Conservation (phyloP, 257 asterid species). For the Galeopsis tetrahit region DNA sequence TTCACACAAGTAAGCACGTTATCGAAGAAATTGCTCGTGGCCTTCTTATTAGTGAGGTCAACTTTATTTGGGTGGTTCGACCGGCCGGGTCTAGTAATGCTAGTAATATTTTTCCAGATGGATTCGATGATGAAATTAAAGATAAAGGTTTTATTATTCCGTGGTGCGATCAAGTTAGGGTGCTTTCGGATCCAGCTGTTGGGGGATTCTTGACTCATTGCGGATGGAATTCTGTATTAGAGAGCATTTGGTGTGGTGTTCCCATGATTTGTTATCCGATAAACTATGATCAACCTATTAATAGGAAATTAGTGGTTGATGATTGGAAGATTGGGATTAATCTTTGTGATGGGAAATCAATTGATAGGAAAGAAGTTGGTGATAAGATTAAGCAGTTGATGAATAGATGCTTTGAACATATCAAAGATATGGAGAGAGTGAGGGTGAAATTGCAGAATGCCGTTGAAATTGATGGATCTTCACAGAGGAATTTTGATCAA, state of each 20-base stretch:
- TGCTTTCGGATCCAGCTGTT: conserved; percentile 38
- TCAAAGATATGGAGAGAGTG: conserved; percentile 17
- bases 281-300: conserved; percentile 31
- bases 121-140: conserved; percentile 25
- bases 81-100: conserved; percentile 38
- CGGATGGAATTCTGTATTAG: conserved; percentile 46
- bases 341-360: conserved; percentile 45
- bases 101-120: conserved; percentile 25
- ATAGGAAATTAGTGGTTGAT: conserved; percentile 52
- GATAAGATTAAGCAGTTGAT: conserved; percentile 29
- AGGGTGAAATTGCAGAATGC: conserved; percentile 20
- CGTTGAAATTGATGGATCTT: conserved; percentile 34
- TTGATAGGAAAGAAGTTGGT: conserved; percentile 36
- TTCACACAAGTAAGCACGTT: conserved; percentile 33
- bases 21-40: conserved; percentile 54
- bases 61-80: conserved; percentile 69
- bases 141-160: conserved; percentile 48
- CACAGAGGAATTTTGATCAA: conserved; percentile 30
- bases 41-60: conserved; percentile 48
- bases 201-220: conserved; percentile 62
- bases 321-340: conserved; percentile 57
- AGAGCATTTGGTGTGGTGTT: conserved; percentile 45
- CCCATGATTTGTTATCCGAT: conserved; percentile 35
- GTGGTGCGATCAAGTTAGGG: conserved; percentile 45
- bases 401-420: conserved; percentile 24